Conservation (phyloP, 768 basidiomycete genomes). For the Boletus bicolor region DNA sequence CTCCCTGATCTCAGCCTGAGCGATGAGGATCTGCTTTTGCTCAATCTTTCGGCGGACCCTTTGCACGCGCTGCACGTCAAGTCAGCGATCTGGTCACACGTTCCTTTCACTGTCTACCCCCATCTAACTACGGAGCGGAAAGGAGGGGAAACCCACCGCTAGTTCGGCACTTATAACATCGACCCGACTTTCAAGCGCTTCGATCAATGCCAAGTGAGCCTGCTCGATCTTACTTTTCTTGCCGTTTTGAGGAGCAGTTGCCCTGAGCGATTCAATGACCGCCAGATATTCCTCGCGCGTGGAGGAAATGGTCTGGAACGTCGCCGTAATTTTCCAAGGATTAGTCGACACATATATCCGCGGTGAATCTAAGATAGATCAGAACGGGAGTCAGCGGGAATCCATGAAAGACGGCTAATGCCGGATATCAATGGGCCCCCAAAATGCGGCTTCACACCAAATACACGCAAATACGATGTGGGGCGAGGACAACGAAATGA, state of each 20-base stretch:
- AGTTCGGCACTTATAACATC: conserved; percentile 67
- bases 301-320: conserved; percentile 68
- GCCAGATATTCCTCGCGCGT: conserved; percentile 72
- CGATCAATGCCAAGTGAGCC: conserved; percentile 59
- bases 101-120: conserved; percentile 9
- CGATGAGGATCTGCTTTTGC: conserved; percentile 58
- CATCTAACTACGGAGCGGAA: conserved; percentile 8
- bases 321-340: conserved; percentile 85
- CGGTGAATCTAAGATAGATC: conserved; percentile 66
- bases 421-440: conserved; percentile 40
- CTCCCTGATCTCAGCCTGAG: conserved; percentile 74
- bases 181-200: conserved; percentile 59
- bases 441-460: conserved; percentile 53
- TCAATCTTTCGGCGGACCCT: conserved; percentile 68
- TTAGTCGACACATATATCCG: conserved; percentile 82
- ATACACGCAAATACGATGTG: conserved; percentile 66
- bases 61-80: conserved; percentile 58
- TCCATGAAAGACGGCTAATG: conserved; percentile 34
- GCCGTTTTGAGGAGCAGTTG: conserved; percentile 42
- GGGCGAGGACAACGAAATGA: conserved; percentile 33
- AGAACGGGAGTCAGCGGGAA: conserved; percentile 32
- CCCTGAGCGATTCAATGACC: conserved; percentile 60
- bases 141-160: conserved; percentile 49
- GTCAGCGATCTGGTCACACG: conserved; percentile 23
- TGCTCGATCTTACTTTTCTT: conserved; percentile 58